Base-by-base conservation (phyloP, 257 asterid species). In the Capsicum pubescens region DNA sequence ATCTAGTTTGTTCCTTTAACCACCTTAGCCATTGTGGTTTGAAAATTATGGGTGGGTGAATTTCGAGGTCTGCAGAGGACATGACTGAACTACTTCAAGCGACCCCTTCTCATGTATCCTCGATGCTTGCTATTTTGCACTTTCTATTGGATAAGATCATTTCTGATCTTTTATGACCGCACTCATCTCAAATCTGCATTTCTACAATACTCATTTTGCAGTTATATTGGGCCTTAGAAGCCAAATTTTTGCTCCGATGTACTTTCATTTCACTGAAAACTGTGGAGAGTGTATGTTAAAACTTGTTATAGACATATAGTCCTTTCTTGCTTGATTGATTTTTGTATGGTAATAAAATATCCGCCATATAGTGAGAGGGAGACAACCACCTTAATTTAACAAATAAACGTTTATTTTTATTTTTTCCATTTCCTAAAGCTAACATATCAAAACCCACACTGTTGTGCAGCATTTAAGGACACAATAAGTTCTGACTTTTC, bases 301-400 rank as follows among this genome's bases (percentile, higher is more conserved):
- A 48, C 60, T 48, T 72, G 19, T 6, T 46, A 72, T 19, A 72
- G 59, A 72, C 80, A n/a, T 71, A 71, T 72, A 19, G 58, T n/a
- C 42, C 44, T 19, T 3, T 6, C 80, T 72, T 48, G 59, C n/a
- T 6, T n/a, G 60, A 11, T 72, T 72, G 59, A 72, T 11, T 72
- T 72, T 48, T 19, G n/a, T 19, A 19, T 48, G 59, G 80, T 48
- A 17, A 71, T 44, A 16, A 9, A 3, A 17, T 26, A 71, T 17
- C 3, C 17, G 5, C 2, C 16, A 9, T 46, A 46, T n/a, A n/a
- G 58, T 72, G 16, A 44, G 58, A 19, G 80, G 80, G 80, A 48
- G 12, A 19, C 42, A 2, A 54, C 82, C 15, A 1, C 6, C 82
- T 8, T 71, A 32, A 26, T 13, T 54, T 0, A 15, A 9, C 11